phyloP scores from a whole-genome alignment of 192 early-diverging fungal genomes.

The Gryganskiella cystojenkinii region DNA sequence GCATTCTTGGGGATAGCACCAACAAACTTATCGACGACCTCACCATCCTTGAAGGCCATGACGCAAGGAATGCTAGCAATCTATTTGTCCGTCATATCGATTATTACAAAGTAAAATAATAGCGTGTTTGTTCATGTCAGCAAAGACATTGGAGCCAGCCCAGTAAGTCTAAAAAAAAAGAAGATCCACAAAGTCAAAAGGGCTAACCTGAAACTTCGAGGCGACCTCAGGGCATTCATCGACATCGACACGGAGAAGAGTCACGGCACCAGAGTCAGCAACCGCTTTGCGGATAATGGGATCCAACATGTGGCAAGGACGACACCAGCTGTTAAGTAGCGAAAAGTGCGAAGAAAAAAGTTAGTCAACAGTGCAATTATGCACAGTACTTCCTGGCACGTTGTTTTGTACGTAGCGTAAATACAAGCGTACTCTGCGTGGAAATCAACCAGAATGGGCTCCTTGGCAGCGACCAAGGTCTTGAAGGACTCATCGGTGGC shows the following conservation, averaged over 20 bases:
- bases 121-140: not conserved
- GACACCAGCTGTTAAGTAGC: constrained; percentile 74
- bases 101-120: not conserved
- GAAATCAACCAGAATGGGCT: constrained; percentile 86
- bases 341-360: not conserved
- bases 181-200: no score
- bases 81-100: constrained; percentile 35
- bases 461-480: constrained; percentile 65
- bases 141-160: no score
- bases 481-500: constrained; percentile 70
- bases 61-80: constrained; percentile 82
- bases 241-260: constrained; percentile 81
- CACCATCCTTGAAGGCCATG: constrained; percentile 71
- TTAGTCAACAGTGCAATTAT: not conserved
- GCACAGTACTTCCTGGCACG: not conserved
- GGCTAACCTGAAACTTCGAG: constrained; percentile 71
- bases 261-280: constrained; percentile 67
- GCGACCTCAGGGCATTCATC: constrained; percentile 74
- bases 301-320: constrained; percentile 82
- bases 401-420: not conserved
- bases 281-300: constrained; percentile 77
- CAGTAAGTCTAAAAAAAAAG: no score
- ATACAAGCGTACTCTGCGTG: constrained; percentile 69
- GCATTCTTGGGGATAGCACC: constrained; percentile 66
- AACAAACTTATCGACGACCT: constrained; percentile 72